phyloP scores from a whole-genome alignment of 2,329 filamentous ascomycete genomes.

The Tolypocladium paradoxum region DNA sequence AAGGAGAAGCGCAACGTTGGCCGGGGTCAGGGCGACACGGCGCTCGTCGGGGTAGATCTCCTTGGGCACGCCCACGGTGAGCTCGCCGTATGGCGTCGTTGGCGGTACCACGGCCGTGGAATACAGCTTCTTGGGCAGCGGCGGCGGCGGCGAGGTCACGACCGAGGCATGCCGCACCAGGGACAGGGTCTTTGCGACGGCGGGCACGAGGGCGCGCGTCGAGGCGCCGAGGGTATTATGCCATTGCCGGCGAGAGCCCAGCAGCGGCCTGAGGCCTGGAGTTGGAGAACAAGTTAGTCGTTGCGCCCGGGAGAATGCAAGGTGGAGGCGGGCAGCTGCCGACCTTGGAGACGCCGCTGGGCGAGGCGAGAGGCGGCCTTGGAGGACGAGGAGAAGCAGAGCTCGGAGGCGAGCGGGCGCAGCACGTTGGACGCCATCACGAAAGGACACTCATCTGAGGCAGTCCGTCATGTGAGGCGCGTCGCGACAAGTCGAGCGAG shows the following conservation, averaged over 20 bases:
- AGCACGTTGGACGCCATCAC: conserved; percentile 24
- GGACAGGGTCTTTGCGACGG: conserved; percentile 20
- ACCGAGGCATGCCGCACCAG: conserved; percentile 29
- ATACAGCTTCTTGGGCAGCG: conserved; percentile 17
- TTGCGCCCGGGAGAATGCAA: neutral
- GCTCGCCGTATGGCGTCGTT: conserved; percentile 54
- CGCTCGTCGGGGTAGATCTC: conserved; percentile 73
- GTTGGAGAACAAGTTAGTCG: neutral
- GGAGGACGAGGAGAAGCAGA: conserved; percentile 13
- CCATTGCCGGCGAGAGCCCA: conserved; percentile 24
- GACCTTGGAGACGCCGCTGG: conserved; percentile 14
- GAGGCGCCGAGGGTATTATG: conserved; percentile 21
- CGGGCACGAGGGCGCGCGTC: conserved; percentile 16
- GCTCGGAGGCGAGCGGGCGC: conserved; percentile 21
- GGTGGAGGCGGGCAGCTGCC: neutral
- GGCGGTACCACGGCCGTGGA: conserved; percentile 29
- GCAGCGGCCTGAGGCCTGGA: conserved; percentile 10
- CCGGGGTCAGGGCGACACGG: conserved; percentile 74
- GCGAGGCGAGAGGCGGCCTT: conserved; percentile 14
- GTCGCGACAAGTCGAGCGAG: neutral
- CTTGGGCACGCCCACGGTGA: conserved; percentile 68
- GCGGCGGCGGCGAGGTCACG: conserved; percentile 11
- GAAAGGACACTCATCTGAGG: conserved; percentile 17
- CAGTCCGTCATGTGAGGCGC: conserved; percentile 1
- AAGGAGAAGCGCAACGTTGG: conserved; percentile 69